Base-by-base conservation (phyloP, 495 filamentous ascomycete genomes). In the Neurospora sp. region DNA sequence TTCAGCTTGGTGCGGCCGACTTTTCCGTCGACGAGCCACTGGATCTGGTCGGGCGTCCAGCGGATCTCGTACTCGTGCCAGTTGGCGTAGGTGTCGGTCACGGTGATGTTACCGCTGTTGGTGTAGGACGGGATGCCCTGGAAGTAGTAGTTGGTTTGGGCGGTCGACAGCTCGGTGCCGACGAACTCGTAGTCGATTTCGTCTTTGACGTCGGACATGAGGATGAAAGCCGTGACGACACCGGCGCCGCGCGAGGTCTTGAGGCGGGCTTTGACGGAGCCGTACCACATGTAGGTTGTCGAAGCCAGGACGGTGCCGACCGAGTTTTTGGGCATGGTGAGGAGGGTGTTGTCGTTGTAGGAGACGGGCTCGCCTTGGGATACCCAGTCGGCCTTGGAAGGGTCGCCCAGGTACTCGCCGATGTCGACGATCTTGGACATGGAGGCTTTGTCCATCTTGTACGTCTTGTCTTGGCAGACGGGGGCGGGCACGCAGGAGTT, bases 131-230 rank as follows among this genome's bases (percentile, higher is more conserved):
- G 89, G 75, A 98, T 91, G 74, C 96, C 96, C 82, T 98, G 96
- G 84, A 90, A 97, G 84, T 98, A 99, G 86, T 87, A 99, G 85
- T 99, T 99, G 77, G 93, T 94, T 85, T 99, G 94, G 22, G 91
- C 92, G 69, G 86, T 86, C 22, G 85, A 77, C 78, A 97, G 81
- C 75, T 98, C 92, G 68, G 87, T 86, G 71, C 96, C 96, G 71
- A 99, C 89, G 79, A 89, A 99, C 83, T 99, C 96, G 79, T 92
- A 98, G 81, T 99, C 96, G 78, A 99, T 97, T 81, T 99, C 96
- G 78, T 99, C 96, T 84, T 97, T 97, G 77, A 96, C 92, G 79
- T 98, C 96, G 40, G 90, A 91, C 76, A 98, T 87, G 75, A 98
- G 84, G 80, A 99, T 98, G 80, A 99, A 99, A 16, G 94, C 96